Evolutionary conservation across 1,139 yeast species (phyloP), one percentile per base, ranked within the genome.

Genomic region (Yamadazyma atmosphaerica): DNA sequence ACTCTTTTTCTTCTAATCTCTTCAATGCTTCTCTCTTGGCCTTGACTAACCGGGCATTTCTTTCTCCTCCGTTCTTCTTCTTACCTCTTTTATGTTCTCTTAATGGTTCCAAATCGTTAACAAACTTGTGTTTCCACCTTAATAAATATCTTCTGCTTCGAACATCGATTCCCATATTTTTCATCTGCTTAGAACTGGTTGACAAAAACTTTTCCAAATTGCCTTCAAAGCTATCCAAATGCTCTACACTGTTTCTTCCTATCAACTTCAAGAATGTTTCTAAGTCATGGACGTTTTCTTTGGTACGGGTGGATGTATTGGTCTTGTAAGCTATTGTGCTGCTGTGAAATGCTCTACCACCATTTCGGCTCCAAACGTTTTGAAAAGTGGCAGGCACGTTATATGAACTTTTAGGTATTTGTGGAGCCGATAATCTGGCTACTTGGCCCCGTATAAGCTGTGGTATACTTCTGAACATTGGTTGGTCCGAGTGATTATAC

Each of bases 1-100:
- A 51, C 45, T 67, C 72, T 47, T 56, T 63, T 43, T 66, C 69
- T 49, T 66, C 72, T 43, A 63, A 53, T 54, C 81, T 72, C 50
- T 78, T 68, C 48, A 81, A 74, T n/a, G 87, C 86, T 39, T 71
- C 68, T 68, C 79, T 74, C 60, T 80, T 82, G 14, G 95, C 95
- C 42, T 75, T 63, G 37, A 77, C 81, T 32, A 84, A 82, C 55
- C 75, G 79, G 44, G 85, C 75, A 52, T 83, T 85, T 60, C 96
- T 78, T 63, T 89, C 96, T 56, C 97, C 96, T 28, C 97, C 97
- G 52, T 80, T 72, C 77, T 82, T 82, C 76, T 89, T 90, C 65
- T 69, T 77, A 12, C 94, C 89, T 49, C 72, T 62, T 52, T 76
- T 77, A 50, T 79, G 75, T 55, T 81, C 87, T 47, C 68, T 55